phyloP scores from a whole-genome alignment of 2,329 filamentous ascomycete species.

The Leptoxyphium fumago region DNA sequence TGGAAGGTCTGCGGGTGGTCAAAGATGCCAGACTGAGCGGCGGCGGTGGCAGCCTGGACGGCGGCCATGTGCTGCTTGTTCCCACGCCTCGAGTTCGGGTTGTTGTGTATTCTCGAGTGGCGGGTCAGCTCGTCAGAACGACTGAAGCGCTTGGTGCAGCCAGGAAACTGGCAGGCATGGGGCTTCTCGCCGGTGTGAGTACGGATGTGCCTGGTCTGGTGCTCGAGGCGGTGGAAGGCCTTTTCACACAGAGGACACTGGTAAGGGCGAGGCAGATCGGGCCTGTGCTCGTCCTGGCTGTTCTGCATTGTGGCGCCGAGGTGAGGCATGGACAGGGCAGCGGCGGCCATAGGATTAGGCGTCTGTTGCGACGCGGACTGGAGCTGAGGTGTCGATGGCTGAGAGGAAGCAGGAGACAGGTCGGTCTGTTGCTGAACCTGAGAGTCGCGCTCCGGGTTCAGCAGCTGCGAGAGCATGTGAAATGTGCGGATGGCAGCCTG shows the following conservation, averaged over 20 bases:
- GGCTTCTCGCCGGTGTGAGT: constrained; percentile 98
- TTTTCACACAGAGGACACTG: constrained; percentile 98
- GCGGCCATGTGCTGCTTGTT: constrained; percentile 63
- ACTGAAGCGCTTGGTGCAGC: constrained; percentile 94
- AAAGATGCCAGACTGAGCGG: constrained; percentile 35
- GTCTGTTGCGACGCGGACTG: constrained; percentile 3
- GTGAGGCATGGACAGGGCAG: constrained; percentile 28
- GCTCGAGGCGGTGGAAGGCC: constrained; percentile 94
- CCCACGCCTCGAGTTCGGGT: constrained; percentile 86
- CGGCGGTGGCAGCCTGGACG: constrained; percentile 41
- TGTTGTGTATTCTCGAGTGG: constrained; percentile 97
- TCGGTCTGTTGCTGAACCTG: constrained; percentile 9
- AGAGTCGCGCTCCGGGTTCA: constrained; percentile 14
- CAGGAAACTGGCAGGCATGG: constrained; percentile 86
- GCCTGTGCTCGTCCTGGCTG: constrained; percentile 46
- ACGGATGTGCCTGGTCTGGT: constrained; percentile 82
- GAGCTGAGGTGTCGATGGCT: constrained; percentile 2
- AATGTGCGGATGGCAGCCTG: constrained; percentile 1
- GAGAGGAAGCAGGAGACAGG: constrained; percentile 1
- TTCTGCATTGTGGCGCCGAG: constrained; percentile 48
- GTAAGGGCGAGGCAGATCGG: constrained; percentile 87
- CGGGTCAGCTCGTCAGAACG: constrained; percentile 92
- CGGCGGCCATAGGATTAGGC: constrained; percentile 21
- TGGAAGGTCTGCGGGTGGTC: constrained; percentile 28
- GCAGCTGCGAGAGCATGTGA: constrained; percentile 18